phyloP scores from a whole-genome alignment of 208 protist species.

The Leishmania guyanensis region DNA sequence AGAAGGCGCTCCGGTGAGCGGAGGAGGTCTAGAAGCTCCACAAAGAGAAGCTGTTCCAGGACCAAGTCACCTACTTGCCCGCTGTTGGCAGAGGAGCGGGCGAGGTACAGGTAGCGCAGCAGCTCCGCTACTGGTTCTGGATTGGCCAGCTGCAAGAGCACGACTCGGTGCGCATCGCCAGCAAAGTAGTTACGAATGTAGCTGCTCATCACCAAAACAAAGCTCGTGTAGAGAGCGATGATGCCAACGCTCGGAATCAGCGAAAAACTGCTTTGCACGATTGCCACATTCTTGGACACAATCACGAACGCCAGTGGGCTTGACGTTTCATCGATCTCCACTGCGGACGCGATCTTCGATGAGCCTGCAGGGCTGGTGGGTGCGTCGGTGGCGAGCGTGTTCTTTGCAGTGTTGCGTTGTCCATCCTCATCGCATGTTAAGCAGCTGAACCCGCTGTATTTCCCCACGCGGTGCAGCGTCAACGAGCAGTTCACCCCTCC shows the following conservation, averaged over 20 bases:
- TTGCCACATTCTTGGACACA: constrained; percentile 42
- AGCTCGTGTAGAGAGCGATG: constrained; percentile 81
- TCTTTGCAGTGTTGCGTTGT: not conserved
- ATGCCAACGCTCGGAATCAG: constrained; percentile 67
- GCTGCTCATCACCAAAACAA: constrained; percentile 67
- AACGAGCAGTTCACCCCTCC: constrained; percentile 14
- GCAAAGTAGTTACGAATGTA: constrained; percentile 56
- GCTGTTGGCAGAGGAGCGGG: constrained; percentile 48
- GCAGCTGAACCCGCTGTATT: constrained; percentile 21
- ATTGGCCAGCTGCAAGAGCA: constrained; percentile 57
- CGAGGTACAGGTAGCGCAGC: constrained; percentile 59
- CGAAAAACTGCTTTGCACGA: constrained; percentile 36
- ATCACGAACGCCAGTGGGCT: constrained; percentile 31
- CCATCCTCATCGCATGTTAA: constrained; percentile 9
- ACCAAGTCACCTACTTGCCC: constrained; percentile 42
- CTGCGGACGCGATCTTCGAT: not conserved
- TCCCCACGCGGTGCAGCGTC: constrained; percentile 21
- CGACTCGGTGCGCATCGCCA: constrained; percentile 51
- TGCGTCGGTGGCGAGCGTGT: not conserved
- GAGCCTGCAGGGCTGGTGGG: not conserved
- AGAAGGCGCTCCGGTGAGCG: constrained; percentile 52
- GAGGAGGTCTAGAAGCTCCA: constrained; percentile 72
- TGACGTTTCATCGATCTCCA: not conserved
- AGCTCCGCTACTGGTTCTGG: constrained; percentile 57
- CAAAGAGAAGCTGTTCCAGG: constrained; percentile 77